Conservation (phyloP, 192 early-diverging fungal genomes). For the Powellomyces hirtus region DNA sequence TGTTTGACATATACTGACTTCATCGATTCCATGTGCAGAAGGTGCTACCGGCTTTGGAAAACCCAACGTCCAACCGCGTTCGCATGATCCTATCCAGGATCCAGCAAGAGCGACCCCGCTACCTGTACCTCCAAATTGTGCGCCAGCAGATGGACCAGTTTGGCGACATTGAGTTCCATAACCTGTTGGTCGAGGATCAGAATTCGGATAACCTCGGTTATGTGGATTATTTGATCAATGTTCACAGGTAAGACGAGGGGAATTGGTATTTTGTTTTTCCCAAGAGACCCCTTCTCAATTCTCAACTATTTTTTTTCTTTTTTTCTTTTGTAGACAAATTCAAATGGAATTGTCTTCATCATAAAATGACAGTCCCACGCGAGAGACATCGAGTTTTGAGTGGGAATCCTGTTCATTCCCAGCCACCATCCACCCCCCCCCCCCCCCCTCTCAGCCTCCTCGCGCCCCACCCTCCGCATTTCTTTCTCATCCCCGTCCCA, state of each 20-base stretch:
- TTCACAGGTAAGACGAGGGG: conserved; percentile 64
- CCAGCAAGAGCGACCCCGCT: conserved; percentile 62
- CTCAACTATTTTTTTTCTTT: not conserved
- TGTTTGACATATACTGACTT: no score
- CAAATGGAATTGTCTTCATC: conserved; percentile 33
- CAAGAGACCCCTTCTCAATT: no score
- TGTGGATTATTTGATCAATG: conserved; percentile 84
- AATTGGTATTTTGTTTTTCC: not conserved
- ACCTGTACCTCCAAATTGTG: conserved; percentile 69
- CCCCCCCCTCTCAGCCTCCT: no score
- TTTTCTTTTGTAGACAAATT: conserved; percentile 33
- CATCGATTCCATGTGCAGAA: conserved; percentile 38
- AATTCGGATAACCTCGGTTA: conserved; percentile 86
- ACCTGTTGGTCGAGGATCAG: conserved; percentile 83
- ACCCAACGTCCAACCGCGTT: conserved; percentile 59
- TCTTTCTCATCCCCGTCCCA: no score
- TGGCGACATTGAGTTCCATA: conserved; percentile 74
- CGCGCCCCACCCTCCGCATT: no score
- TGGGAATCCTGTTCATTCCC: no score
- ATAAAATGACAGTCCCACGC: no score
- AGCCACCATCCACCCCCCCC: no score
- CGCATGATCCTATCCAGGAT: conserved; percentile 63
- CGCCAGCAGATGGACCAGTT: conserved; percentile 80
- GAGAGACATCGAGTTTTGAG: no score
- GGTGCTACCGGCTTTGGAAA: conserved; percentile 68